phyloP scores from a whole-genome alignment of 176 grass and related monocot species.

The Bromus sterilis region DNA sequence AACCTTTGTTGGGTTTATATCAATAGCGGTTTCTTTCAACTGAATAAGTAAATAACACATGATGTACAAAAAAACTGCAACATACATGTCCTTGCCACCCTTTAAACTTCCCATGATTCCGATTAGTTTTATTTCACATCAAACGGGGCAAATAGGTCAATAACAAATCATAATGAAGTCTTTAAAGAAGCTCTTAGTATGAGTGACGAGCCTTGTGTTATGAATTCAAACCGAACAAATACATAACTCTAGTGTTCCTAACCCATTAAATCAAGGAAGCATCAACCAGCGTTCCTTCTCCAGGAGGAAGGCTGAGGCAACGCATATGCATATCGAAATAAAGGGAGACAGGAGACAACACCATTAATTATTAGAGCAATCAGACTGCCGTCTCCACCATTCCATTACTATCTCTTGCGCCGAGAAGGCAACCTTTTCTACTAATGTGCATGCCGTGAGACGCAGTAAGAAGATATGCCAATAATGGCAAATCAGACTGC shows the following conservation, averaged over 20 bases:
- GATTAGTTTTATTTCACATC: neutral
- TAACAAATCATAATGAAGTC: neutral
- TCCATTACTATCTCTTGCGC: neutral
- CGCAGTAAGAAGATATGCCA: neutral
- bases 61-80: neutral
- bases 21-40: neutral
- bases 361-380: neutral
- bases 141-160: neutral
- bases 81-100: neutral
- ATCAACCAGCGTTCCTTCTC: neutral
- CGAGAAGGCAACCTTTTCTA: neutral
- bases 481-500: neutral
- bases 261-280: neutral
- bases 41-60: neutral
- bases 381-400: neutral
- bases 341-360: neutral
- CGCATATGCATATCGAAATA: neutral
- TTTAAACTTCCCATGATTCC: neutral
- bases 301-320: neutral
- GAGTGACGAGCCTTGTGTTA: neutral
- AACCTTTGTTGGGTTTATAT: neutral
- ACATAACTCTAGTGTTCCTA: neutral
- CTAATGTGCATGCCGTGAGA: neutral
- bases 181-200: neutral
- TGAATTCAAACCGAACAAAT: neutral